Evolutionary conservation across 768 basidiomycete genomes (phyloP).

Genomic region (Lactarius quietus): DNA sequence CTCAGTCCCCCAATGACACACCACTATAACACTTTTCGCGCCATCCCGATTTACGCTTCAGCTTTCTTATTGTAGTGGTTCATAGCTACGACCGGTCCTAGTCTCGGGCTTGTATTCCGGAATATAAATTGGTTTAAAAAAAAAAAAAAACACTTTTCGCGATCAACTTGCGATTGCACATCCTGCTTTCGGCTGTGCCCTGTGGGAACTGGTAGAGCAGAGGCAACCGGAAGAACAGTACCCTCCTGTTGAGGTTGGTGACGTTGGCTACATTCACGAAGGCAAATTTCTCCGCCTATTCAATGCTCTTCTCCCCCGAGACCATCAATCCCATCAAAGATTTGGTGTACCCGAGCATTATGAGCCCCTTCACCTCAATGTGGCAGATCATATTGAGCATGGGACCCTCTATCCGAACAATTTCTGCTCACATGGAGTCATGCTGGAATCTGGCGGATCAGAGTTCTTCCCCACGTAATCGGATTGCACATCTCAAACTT

Average conservation of each 20-base stretch:
- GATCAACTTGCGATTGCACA: neutral
- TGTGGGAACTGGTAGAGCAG: neutral
- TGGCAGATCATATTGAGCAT: neutral
- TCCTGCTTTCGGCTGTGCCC: neutral
- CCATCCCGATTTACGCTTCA: too few relatives aligned
- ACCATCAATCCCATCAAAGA: neutral
- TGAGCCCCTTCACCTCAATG: neutral
- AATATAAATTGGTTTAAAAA: too few relatives aligned
- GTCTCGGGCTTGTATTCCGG: too few relatives aligned
- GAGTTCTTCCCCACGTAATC: neutral
- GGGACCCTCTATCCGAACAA: neutral
- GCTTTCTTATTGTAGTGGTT: too few relatives aligned
- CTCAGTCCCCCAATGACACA: too few relatives aligned
- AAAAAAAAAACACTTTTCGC: neutral
- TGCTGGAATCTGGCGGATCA: neutral
- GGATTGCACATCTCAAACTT: neutral
- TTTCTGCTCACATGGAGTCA: neutral
- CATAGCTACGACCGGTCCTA: too few relatives aligned
- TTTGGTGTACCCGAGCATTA: neutral
- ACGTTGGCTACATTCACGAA: neutral
- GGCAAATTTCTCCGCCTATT: neutral
- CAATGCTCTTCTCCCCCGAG: neutral
- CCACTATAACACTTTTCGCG: neutral
- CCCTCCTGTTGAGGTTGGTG: neutral
- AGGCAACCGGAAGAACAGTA: neutral